Conservation (phyloP, 495 filamentous ascomycete species). For the Penicillium tannophilum region DNA sequence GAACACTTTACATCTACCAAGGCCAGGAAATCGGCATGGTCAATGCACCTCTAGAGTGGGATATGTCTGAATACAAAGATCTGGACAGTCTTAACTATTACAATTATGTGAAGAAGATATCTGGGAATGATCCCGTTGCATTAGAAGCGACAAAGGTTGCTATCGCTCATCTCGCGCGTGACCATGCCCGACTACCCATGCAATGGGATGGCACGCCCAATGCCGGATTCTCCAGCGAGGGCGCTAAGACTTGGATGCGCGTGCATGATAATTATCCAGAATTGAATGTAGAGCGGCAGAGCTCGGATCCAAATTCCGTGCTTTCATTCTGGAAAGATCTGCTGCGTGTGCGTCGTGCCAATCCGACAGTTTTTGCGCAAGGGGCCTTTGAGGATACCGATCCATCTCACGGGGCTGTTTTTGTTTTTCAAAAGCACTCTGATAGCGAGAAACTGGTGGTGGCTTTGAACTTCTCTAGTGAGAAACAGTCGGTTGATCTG, state of each 20-base stretch:
- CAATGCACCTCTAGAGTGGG: constrained; percentile 50
- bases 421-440: constrained; percentile 30
- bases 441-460: constrained; percentile 20
- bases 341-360: constrained; percentile 40
- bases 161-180: constrained; percentile 55
- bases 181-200: constrained; percentile 64
- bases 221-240: constrained; percentile 52
- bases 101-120: constrained; percentile 33
- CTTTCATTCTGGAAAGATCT: constrained; percentile 50
- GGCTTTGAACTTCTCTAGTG: constrained; percentile 25
- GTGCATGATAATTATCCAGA: constrained; percentile 54
- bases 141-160: constrained; percentile 40
- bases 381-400: constrained; percentile 47
- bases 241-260: constrained; percentile 59
- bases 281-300: constrained; percentile 55
- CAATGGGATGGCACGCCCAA: constrained; percentile 58
- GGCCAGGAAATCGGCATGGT: constrained; percentile 60
- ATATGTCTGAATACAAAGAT: constrained; percentile 53
- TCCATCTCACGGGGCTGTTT: constrained; percentile 32
- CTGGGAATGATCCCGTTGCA: constrained; percentile 31
- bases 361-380: constrained; percentile 47
- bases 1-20: constrained; percentile 59
- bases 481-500: constrained; percentile 27
- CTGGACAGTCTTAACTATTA: constrained; percentile 55
- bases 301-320: constrained; percentile 36